Evolutionary conservation across 2,329 filamentous ascomycete species (phyloP), one percentile per base, ranked within the genome.

Genomic region (Aureobasidium sp.): DNA sequence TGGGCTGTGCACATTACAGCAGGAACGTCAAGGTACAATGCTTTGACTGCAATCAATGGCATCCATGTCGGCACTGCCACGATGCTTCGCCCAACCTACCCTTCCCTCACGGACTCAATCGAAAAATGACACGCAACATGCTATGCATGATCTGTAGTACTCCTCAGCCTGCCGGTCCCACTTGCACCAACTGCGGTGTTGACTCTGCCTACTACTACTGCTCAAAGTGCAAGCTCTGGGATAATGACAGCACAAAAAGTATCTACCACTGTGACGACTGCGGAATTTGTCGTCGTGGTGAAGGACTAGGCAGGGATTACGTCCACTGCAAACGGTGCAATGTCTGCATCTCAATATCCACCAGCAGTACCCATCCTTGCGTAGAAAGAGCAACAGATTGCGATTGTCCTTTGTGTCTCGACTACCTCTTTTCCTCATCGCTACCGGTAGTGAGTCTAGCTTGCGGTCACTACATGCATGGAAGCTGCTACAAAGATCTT

Each of bases 321-420:
- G 92, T 95, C 70, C 94, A 99, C 75, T 99, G 94, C 88, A 95
- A 96, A 87, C 92, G 86, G 68, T 99, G 94, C 75, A 90, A 90
- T 68, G 91, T 95, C 30, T 99, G 94, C 76, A 94, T 97, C 69
- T 89, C 90, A 7, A 96, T 97, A 66, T 86, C 88, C 3, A 90
- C 91, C 62, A 87, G 90, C 69, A 85, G 83, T 44, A 89, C 88
- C 7, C 94, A 99, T 77, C 91, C 90, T 67, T 99, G 94, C 71
- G 93, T 97, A 67, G 94, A 97, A 74, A 84, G 91, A 53, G 92
- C 91, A 9, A 96, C 91, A 36, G 92, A 99, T 71, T 96, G 91
- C 71, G 89, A 97, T 71, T 99, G 94, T 73, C 94, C 94, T 5
- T 96, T 99, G 62, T 99, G 94, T 74, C 89, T 92, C 65, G 92